phyloP scores from a whole-genome alignment of 2,329 filamentous ascomycete genomes.

The Gaeumannomyces tritici region DNA sequence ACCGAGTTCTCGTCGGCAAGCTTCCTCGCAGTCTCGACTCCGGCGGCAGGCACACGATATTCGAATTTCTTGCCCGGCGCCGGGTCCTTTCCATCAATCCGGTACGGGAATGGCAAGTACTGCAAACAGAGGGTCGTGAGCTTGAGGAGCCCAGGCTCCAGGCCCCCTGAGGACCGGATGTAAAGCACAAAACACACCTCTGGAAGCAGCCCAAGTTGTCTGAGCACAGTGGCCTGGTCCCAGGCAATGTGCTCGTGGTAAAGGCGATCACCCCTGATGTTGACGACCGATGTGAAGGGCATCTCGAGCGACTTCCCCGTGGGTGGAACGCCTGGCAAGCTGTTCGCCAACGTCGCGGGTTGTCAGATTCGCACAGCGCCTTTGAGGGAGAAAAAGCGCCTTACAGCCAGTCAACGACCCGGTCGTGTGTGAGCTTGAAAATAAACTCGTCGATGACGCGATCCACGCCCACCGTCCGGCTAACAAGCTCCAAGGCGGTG shows the following conservation, averaged over 20 bases:
- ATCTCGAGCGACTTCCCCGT: constrained; percentile 44
- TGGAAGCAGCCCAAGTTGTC: constrained; percentile 52
- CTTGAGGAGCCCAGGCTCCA: not conserved
- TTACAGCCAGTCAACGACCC: constrained; percentile 59
- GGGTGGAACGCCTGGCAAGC: constrained; percentile 48
- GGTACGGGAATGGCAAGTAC: constrained; percentile 53
- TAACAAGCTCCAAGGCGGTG: constrained; percentile 58
- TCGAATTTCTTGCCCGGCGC: constrained; percentile 30
- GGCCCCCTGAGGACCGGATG: not conserved
- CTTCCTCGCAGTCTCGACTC: constrained; percentile 40
- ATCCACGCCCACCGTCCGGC: constrained; percentile 62
- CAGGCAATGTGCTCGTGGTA: constrained; percentile 65
- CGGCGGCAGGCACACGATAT: constrained; percentile 51
- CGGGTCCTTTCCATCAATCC: constrained; percentile 26
- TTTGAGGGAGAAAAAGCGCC: not conserved
- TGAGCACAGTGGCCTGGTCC: constrained; percentile 55
- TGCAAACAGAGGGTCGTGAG: constrained; percentile 22
- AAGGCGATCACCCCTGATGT: constrained; percentile 56
- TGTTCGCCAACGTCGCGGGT: constrained; percentile 13
- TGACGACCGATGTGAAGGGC: constrained; percentile 56
- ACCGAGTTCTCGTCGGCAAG: constrained; percentile 38
- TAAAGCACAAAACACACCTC: constrained; percentile 22
- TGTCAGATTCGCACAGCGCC: not conserved
- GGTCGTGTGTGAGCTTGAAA: constrained; percentile 53
- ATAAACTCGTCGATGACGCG: constrained; percentile 65